Base-by-base conservation (phyloP, 1,284 basidiomycete species). In the Trametes hirsuta region DNA sequence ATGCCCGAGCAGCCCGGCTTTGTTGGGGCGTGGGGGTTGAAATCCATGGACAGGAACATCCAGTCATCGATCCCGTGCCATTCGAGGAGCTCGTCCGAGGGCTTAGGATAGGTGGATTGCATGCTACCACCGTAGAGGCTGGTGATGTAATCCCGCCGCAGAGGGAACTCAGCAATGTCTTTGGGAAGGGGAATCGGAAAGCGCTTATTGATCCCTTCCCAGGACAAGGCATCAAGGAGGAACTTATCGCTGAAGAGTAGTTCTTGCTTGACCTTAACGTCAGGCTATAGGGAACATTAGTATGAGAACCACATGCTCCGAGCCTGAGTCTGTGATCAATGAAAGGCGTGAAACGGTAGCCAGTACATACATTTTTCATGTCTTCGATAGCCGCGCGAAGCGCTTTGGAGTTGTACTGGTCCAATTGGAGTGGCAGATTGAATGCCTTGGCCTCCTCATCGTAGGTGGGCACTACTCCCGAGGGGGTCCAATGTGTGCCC, bases 101-200 rank as follows among this genome's bases (percentile, higher is more conserved):
- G 41, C 1, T 15, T 22, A 0, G 76, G 76, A 30, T 70, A 74
- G 0, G 72, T 73, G 0, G 58, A 42, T 30, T 73, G 69, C 0
- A 65, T 49, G 41, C 69, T 75, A 0, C 77, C 77, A 2, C 77
- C 78, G 58, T 71, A 78, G 2, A 53, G 49, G 2, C 65, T 58
- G 4, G 72, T 70, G 50, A 76, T 73, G 52, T 75, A 77, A 0
- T 52, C 51, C 9, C 77, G 66, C 0, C 69, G 55, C 12, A 75
- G 59, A 9, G 58, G 15, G 39, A 44, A 51, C 36, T 61, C 48
- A 5, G 53, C 49, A 40, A 65, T 57, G 4, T 34, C 25, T 15
- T 39, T 30, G 1, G 53, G 51, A 55, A 65, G 52, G n/a, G 58
- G 41, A 47, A 65, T 51, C 10, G 63, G 57, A 42, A 47, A 53